phyloP scores from a whole-genome alignment of 352 stramenopile species.

The Elongisporangium undulatum region DNA sequence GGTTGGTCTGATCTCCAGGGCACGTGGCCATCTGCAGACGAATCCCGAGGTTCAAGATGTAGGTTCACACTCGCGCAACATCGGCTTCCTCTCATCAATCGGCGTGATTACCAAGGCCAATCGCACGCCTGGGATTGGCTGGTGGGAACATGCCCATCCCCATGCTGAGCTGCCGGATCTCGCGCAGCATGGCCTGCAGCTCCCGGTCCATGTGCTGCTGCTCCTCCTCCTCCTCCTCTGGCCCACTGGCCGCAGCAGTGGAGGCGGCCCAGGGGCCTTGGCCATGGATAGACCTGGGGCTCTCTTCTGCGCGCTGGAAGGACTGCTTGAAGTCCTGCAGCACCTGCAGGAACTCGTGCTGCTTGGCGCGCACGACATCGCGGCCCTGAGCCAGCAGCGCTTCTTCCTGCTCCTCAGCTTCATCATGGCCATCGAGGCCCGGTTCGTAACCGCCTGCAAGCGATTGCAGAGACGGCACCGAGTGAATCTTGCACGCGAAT shows the following conservation, averaged over 20 bases:
- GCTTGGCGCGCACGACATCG: conserved; percentile 15
- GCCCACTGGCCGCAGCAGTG: too few relatives aligned
- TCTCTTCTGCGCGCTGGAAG: conserved; percentile 13
- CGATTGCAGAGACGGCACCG: not conserved
- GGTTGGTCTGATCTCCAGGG: not conserved
- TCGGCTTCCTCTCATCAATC: not conserved
- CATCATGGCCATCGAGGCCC: not conserved
- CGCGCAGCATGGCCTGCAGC: conserved; percentile 19
- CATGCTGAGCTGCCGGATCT: conserved; percentile 22
- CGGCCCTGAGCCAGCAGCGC: not conserved
- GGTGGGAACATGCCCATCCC: conserved; percentile 9
- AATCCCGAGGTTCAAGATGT: not conserved
- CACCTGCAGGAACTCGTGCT: conserved; percentile 36
- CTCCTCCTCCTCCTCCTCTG: conserved; percentile 3
- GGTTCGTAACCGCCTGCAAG: not conserved
- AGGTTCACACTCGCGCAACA: not conserved
- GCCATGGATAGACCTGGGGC: conserved; percentile 5
- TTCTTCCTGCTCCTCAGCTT: not conserved
- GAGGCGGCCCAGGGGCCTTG: not conserved
- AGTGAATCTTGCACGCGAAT: not conserved
- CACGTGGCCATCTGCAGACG: conserved; percentile 1
- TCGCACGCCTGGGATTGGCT: conserved; percentile 1
- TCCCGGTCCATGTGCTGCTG: conserved; percentile 21
- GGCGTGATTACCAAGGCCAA: not conserved
- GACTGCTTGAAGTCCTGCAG: conserved; percentile 45